Conservation (phyloP, 1,284 basidiomycete species). For the Meira nashicola region DNA sequence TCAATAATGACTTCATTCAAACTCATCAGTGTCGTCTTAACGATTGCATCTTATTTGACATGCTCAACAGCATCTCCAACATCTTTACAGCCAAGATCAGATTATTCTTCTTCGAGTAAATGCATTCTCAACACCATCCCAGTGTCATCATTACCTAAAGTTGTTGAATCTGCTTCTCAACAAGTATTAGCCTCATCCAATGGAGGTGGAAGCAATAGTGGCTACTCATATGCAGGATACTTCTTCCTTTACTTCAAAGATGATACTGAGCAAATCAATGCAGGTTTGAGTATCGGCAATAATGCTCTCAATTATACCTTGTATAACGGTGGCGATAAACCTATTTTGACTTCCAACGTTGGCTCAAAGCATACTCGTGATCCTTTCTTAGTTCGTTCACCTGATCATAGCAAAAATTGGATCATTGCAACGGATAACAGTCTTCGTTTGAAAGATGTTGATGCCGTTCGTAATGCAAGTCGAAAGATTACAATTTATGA, state of each 20-base stretch:
- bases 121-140: too few relatives aligned
- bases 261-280: constrained; percentile 9
- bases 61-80: too few relatives aligned
- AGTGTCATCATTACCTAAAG: too few relatives aligned
- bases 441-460: background rate
- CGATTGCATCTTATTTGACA: too few relatives aligned
- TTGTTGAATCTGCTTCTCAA: too few relatives aligned
- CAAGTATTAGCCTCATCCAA: too few relatives aligned
- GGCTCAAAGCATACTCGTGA: constrained; percentile 5
- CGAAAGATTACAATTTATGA: background rate
- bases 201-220: background rate
- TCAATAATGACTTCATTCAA: too few relatives aligned
- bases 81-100: too few relatives aligned
- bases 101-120: too few relatives aligned
- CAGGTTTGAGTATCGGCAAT: background rate
- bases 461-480: background rate
- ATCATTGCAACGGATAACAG: constrained; percentile 10
- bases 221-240: background rate
- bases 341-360: constrained; percentile 3
- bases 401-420: background rate
- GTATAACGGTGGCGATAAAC: background rate
- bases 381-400: background rate
- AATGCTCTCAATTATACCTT: background rate
- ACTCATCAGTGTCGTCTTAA: too few relatives aligned
- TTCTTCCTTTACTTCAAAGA: constrained; percentile 4